Base-by-base conservation (phyloP, 306 rosid species). In the Sicyos baderoa region DNA sequence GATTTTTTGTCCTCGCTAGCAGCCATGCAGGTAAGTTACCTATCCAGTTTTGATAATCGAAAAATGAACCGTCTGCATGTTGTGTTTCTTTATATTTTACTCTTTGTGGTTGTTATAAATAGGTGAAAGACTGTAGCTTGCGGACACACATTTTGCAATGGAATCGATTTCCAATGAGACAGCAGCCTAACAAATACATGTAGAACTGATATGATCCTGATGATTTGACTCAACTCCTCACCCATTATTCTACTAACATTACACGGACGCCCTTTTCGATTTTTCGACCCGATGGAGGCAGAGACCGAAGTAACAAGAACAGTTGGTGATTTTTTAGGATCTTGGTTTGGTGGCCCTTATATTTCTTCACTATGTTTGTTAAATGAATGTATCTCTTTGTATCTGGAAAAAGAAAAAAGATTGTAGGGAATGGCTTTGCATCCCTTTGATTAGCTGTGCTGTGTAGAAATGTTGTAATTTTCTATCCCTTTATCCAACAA, bases 361-460 rank as follows among this genome's bases (percentile, higher is more conserved):
- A 77, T 85, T 85, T 73, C 79, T 82, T 70, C 75, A 40, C 29
- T 61, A 35, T 40, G 35, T 45, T 57, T 57, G 77, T 78, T 82
- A 79, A 76, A 80, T 79, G 84, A 76, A 80, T 79, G 84, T 76
- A 79, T 57, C 64, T 83, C 82, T 68, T 55, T 77, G 82, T 80
- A 76, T 80, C 84, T 79, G 85, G 77, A 76, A 76, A 79, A 78
- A 42, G 17, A 1, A 76, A 76, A 76, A 76, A 71, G 56, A 73
- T 63, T 70, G 55, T 57, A 74, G 72, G 72, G 76, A 65, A 75
- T 74, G 76, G 75, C 76, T 74, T 53, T 76, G 72, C 82, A 78
- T 75, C 85, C 79, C 87, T 70, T 83, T 80, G 81, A 76, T 81
- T 86, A 88, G 91, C 74, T 85, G 94, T 88, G 91, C 74, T 85